These are phyloP conservation scores for Populus davidiana DNA, from an alignment of 345 rosid genomes.

Conservation along the genomic window DNA sequence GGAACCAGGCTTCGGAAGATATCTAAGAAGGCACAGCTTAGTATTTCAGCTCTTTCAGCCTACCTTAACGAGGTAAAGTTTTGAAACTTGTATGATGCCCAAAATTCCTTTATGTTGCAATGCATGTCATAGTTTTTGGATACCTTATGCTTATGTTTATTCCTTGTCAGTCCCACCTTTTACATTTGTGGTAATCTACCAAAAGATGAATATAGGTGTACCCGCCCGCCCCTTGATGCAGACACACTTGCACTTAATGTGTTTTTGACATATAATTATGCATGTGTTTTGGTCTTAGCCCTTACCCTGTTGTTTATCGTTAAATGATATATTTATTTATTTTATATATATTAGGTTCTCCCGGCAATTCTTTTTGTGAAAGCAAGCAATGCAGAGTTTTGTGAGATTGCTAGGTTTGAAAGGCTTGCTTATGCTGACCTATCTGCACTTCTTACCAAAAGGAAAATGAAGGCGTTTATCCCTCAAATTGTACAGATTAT, in stretches of 20 bases:
- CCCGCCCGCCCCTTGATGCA: background rate
- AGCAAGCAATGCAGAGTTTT: slow-evolving; percentile 80
- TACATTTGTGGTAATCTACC: background rate
- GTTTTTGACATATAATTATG: background rate
- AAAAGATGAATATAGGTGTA: background rate
- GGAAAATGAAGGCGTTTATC: slow-evolving; percentile 84
- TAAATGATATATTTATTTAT: background rate
- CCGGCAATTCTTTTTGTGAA: slow-evolving; percentile 87
- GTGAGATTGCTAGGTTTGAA: slow-evolving; percentile 68
- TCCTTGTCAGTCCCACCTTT: background rate
- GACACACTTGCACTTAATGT: background rate
- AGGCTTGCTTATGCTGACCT: slow-evolving; percentile 68
- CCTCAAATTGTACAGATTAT: slow-evolving; percentile 77
- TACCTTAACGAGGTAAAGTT: slow-evolving; percentile 73
- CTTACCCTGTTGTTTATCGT: background rate
- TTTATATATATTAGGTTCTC: slow-evolving; percentile 48
- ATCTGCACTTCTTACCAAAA: slow-evolving; percentile 59
- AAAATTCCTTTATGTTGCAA: background rate
- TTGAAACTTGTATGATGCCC: background rate
- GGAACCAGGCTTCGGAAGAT: slow-evolving; percentile 75
- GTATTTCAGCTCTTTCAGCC: slow-evolving; percentile 68
- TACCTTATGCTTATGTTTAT: background rate
- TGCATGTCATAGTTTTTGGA: background rate
- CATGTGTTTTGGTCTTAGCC: background rate
- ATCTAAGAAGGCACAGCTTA: slow-evolving; percentile 69